Base-by-base conservation (phyloP, 495 filamentous ascomycete genomes). In the Astrothelium subdiscretum region DNA sequence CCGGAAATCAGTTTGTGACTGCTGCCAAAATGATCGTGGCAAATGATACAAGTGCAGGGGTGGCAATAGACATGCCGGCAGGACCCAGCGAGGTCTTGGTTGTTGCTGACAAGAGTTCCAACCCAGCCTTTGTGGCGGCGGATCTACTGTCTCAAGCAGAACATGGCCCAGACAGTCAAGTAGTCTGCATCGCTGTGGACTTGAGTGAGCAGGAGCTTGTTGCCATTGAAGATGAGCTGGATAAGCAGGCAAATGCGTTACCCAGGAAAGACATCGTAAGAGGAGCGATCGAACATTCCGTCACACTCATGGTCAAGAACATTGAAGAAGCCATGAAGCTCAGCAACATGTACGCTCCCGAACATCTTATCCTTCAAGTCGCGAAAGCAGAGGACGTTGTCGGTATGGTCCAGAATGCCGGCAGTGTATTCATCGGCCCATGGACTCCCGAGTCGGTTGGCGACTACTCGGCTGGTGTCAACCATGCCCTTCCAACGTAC, bases 391-490 rank as follows among this genome's bases (percentile, higher is more conserved):
- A 86, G 70, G 74, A 80, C 43, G 79, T 84, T 10, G 87, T 95
- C 2, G 83, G 85, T 18, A 72, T 85, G 67, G 91, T 98, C n/a
- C 78, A 91, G 77, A 95, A 97, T 65, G 94, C 94, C 10, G 94
- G 94, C 1, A 95, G 89, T 72, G 91, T 98, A 15, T 98, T 98
- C 71, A 84, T 97, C 59, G 94, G 94, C 2, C 79, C 85, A 60
- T 98, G 94, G 94, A 97, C 94, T 1, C 94, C 94, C 0, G 94
- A 98, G 76, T 91, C 87, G 67, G 94, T 98, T 18, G 94, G 94
- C 26, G 94, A 98, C 72, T 98, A 98, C 76, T 95, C 90, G 58
- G 94, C 95, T 22, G 94, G 94, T 67, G 92, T 97, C 11, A 98
- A 98, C 75, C 94, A 98, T 76, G 92, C 89, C 40, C 75, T 98